A percentile compares a stretch with the other conserved stretches of the same genome.
These are phyloP conservation scores for Balamuthia mandrillaris DNA, from an alignment of 208 protist genomes.

Conservation along the genomic window DNA sequence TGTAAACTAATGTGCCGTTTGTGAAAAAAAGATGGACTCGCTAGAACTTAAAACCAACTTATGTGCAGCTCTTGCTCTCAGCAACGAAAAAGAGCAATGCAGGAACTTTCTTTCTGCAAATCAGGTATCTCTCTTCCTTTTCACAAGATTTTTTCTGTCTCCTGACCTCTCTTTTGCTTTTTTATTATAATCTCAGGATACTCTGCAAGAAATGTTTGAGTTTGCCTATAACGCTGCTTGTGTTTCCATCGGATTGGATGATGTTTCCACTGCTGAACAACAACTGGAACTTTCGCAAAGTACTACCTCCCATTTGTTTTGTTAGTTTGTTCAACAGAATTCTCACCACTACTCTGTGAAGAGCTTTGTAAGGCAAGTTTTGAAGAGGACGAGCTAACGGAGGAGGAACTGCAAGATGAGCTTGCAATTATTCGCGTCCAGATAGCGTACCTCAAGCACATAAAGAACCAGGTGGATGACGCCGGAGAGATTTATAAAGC, in stretches of 20 bases:
- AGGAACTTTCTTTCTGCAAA: neutral
- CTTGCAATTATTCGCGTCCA: slow-evolving; percentile 33
- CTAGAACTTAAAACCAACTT: slow-evolving; percentile 37
- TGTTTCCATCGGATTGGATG: slow-evolving; percentile 4
- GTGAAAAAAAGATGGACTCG: neutral
- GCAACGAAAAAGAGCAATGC: neutral
- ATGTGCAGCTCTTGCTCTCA: neutral
- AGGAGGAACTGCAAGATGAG: slow-evolving; percentile 35
- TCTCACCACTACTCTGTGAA: neutral
- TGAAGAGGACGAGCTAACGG: neutral
- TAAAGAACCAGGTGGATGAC: neutral
- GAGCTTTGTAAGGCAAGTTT: slow-evolving; percentile 15
- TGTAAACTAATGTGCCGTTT: too few relatives aligned
- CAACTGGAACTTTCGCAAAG: slow-evolving; percentile 19
- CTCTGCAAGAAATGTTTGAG: slow-evolving; percentile 35
- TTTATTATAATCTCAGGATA: neutral
- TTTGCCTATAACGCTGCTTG: slow-evolving; percentile 46
- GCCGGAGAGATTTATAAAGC: slow-evolving; percentile 28
- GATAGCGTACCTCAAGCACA: slow-evolving; percentile 23
- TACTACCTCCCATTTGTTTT: neutral
- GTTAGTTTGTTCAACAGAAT: neutral
- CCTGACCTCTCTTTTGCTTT: neutral
- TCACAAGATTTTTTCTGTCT: neutral
- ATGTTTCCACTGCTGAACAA: slow-evolving; percentile 4
- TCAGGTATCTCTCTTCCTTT: neutral